A percentile compares a stretch with the other conserved stretches of the same genome.
These are phyloP conservation scores for Xylariaceae sp. DNA, from an alignment of 2,329 filamentous ascomycete species.

Conservation along the genomic window DNA sequence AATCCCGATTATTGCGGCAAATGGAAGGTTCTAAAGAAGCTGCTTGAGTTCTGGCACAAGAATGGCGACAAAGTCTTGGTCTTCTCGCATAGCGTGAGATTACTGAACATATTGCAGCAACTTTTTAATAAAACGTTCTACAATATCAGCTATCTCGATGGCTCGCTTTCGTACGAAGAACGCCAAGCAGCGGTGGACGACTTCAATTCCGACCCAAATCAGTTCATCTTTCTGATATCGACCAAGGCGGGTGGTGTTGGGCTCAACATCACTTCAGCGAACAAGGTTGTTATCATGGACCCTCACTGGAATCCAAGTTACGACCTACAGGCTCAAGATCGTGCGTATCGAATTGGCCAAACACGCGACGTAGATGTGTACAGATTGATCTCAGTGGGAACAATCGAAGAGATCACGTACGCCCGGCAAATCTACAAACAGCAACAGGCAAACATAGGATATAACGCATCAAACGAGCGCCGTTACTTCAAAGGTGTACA, in stretches of 20 bases:
- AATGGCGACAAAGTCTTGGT: conserved; percentile 92
- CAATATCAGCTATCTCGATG: conserved; percentile 86
- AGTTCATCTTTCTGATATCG: conserved; percentile 94
- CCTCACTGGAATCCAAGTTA: conserved; percentile 97
- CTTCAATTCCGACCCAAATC: conserved; percentile 80
- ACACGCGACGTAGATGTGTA: conserved; percentile 92
- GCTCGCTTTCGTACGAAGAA: conserved; percentile 75
- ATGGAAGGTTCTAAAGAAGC: conserved; percentile 83
- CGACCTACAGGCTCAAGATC: conserved; percentile 91
- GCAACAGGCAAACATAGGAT: conserved; percentile 96
- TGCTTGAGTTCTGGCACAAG: conserved; percentile 83
- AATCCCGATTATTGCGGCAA: conserved; percentile 94
- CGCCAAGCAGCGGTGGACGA: conserved; percentile 77
- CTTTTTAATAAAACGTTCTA: conserved; percentile 86
- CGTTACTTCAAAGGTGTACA: conserved; percentile 95
- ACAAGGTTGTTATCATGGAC: conserved; percentile 96
- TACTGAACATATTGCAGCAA: conserved; percentile 77
- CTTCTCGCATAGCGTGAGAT: conserved; percentile 85
- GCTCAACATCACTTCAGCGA: conserved; percentile 93
- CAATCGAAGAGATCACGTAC: conserved; percentile 95
- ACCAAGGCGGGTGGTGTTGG: conserved; percentile 91
- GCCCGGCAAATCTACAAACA: conserved; percentile 98
- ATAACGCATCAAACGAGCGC: conserved; percentile 85
- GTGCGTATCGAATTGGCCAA: conserved; percentile 94
- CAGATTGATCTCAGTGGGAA: conserved; percentile 81